Percentiles rank a stretch among this genome's conserved stretches.
phyloP scores from a whole-genome alignment of 129 eudicot species.

The Saposhnikovia divaricata region DNA sequence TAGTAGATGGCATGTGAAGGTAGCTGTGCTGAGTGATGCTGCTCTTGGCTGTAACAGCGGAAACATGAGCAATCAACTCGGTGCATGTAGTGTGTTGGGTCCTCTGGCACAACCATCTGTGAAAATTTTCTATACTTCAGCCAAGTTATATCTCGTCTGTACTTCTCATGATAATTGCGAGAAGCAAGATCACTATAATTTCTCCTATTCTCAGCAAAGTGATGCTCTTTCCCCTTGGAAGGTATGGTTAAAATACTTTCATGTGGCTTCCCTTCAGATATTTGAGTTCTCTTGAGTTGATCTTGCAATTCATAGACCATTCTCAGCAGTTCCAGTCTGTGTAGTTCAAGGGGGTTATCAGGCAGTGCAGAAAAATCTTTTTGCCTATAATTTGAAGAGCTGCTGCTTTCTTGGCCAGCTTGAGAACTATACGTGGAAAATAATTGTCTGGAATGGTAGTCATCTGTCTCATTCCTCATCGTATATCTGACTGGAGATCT shows the following conservation, averaged over 20 bases:
- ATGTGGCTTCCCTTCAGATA: slow-evolving; percentile 13
- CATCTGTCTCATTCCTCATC: slow-evolving; percentile 16
- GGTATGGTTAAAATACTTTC: slow-evolving; percentile 1
- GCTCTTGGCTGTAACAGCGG: slow-evolving; percentile 35
- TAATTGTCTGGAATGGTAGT: slow-evolving; percentile 10
- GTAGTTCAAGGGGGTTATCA: slow-evolving; percentile 26
- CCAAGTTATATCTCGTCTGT: slow-evolving; percentile 18
- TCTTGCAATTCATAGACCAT: slow-evolving; percentile 60
- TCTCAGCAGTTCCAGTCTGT: slow-evolving; percentile 46
- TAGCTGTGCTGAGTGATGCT: slow-evolving; percentile 41
- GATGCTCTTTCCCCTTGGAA: slow-evolving; percentile 21
- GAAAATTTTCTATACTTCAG: slow-evolving; percentile 10
- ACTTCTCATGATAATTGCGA: slow-evolving; percentile 17
- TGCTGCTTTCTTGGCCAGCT: slow-evolving; percentile 15
- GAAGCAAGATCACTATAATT: slow-evolving; percentile 19
- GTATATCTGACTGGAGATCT: slow-evolving; percentile 12
- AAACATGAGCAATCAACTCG: slow-evolving; percentile 37
- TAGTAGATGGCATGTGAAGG: slow-evolving; percentile 25
- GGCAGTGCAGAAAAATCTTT: slow-evolving; percentile 21
- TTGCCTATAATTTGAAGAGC: slow-evolving; percentile 21
- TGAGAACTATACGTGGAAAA: slow-evolving; percentile 17
- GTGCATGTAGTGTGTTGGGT: slow-evolving; percentile 29
- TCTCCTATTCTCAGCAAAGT: slow-evolving; percentile 20
- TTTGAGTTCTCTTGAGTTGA: slow-evolving; percentile 42
- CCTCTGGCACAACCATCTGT: slow-evolving; percentile 58